These are phyloP conservation scores for Bryum argenteum DNA, from an alignment of 225 moss, liverwort and hornwort genomes.

Conservation along the genomic window DNA sequence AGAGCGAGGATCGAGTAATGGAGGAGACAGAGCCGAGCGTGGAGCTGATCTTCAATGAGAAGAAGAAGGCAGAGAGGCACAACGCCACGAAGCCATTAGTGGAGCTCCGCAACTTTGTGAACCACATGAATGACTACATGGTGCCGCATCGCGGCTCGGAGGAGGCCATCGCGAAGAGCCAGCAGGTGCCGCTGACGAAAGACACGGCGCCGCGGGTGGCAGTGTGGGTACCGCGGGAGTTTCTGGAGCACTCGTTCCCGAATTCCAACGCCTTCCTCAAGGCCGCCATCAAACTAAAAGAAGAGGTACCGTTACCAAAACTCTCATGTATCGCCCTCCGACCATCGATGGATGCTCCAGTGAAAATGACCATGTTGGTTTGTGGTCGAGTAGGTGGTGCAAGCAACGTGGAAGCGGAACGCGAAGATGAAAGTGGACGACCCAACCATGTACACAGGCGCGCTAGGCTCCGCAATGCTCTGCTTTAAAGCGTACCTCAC, in stretches of 20 bases:
- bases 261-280: constrained; percentile 56
- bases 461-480: constrained; percentile 47
- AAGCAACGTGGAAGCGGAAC: constrained; percentile 48
- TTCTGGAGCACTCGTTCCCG: constrained; percentile 74
- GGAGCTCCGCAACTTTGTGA: constrained; percentile 38
- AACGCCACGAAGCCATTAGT: constrained; percentile 29
- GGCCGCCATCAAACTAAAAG: constrained; percentile 73
- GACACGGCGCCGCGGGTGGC: constrained; percentile 41
- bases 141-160: constrained; percentile 31
- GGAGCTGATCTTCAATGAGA: constrained; percentile 36
- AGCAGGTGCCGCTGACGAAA: constrained; percentile 31
- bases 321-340: too few species aligned
- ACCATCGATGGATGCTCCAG: too few species aligned
- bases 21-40: constrained; percentile 31
- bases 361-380: too few species aligned
- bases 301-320: constrained; percentile 32
- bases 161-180: constrained; percentile 34
- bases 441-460: constrained; percentile 49
- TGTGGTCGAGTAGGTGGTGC: constrained; percentile 36
- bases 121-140: constrained; percentile 50
- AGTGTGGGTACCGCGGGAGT: constrained; percentile 55
- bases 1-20: background rate
- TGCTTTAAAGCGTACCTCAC: constrained; percentile 50
- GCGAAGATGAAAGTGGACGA: constrained; percentile 30
- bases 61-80: constrained; percentile 26